Evolutionary conservation across 2,329 filamentous ascomycete genomes (phyloP).

Genomic region (Chaetoscypha palmicola): DNA sequence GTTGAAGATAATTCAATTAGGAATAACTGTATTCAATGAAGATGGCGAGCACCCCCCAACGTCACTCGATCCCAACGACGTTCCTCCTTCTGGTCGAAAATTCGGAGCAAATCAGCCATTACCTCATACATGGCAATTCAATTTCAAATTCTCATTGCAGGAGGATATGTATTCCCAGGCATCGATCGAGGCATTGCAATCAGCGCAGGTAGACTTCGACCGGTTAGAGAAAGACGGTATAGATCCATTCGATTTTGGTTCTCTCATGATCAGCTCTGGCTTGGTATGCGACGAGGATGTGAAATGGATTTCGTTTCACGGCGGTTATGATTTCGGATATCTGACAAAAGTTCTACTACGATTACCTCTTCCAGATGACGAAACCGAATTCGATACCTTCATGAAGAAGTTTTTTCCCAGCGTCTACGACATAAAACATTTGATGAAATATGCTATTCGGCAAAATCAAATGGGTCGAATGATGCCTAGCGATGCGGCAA

Average conservation of each 20-base stretch:
- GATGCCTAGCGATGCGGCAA: conserved; percentile 56
- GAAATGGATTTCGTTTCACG: conserved; percentile 96
- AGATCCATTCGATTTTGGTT: conserved; percentile 80
- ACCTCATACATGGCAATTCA: conserved; percentile 97
- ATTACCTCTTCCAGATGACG: conserved; percentile 76
- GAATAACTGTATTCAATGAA: conserved; percentile 85
- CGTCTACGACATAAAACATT: conserved; percentile 92
- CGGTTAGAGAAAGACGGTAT: conserved; percentile 83
- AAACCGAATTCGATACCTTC: conserved; percentile 79
- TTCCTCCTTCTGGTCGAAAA: conserved; percentile 32
- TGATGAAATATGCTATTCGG: conserved; percentile 82
- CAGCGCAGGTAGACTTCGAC: conserved; percentile 87
- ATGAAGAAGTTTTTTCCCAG: conserved; percentile 91
- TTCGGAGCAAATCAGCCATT: conserved; percentile 48
- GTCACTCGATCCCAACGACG: conserved; percentile 34
- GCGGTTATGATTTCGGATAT: conserved; percentile 97
- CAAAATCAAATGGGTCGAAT: conserved; percentile 57
- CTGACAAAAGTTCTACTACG: conserved; percentile 88
- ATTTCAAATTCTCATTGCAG: conserved; percentile 92
- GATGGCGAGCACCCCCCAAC: conserved; percentile 81
- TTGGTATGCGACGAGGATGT: conserved; percentile 82
- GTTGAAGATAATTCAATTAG: conserved; percentile 94
- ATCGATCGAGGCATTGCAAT: conserved; percentile 83
- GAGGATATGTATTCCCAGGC: conserved; percentile 97
- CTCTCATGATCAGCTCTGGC: conserved; percentile 84